Percentiles rank a stretch among this genome's conserved stretches.
Evolutionary conservation across 163 green algal genomes (phyloP).

Genomic region (Chloromonas sp.): DNA sequence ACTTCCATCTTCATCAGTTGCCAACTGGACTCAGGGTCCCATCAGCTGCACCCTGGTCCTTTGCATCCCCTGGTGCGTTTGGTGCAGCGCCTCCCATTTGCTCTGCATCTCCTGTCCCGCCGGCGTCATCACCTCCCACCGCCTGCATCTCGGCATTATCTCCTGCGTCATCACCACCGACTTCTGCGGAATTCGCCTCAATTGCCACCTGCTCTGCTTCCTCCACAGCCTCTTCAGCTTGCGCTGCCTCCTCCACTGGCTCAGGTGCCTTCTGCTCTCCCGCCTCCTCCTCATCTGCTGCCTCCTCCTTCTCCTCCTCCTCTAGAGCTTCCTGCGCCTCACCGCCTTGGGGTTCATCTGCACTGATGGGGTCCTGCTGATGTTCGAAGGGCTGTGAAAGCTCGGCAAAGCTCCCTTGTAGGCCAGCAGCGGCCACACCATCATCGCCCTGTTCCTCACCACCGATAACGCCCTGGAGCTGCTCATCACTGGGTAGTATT

Average conservation of each 20-base stretch:
- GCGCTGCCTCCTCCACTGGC: neutral
- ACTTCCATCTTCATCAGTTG: too few relatives aligned
- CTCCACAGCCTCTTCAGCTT: neutral
- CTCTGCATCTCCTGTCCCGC: too few relatives aligned
- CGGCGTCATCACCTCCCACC: too few relatives aligned
- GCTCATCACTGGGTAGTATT: too few relatives aligned
- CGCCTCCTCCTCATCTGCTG: neutral
- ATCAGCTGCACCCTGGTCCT: too few relatives aligned
- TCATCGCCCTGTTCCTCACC: neutral
- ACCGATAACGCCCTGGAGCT: too few relatives aligned
- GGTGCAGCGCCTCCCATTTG: too few relatives aligned
- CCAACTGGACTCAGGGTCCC: too few relatives aligned
- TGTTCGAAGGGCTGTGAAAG: too few relatives aligned
- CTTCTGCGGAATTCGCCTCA: neutral
- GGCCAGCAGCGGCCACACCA: neutral
- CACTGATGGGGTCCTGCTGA: neutral
- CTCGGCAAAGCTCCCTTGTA: too few relatives aligned
- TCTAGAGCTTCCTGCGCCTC: neutral
- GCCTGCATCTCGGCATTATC: neutral
- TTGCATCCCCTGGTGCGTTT: too few relatives aligned
- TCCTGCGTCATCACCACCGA: neutral
- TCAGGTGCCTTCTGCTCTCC: neutral
- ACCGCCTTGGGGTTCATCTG: neutral
- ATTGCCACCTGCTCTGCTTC: neutral
- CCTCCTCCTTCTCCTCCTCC: neutral